Conservation (phyloP, 352 stramenopile species). For the Phytophthora pistaciae region DNA sequence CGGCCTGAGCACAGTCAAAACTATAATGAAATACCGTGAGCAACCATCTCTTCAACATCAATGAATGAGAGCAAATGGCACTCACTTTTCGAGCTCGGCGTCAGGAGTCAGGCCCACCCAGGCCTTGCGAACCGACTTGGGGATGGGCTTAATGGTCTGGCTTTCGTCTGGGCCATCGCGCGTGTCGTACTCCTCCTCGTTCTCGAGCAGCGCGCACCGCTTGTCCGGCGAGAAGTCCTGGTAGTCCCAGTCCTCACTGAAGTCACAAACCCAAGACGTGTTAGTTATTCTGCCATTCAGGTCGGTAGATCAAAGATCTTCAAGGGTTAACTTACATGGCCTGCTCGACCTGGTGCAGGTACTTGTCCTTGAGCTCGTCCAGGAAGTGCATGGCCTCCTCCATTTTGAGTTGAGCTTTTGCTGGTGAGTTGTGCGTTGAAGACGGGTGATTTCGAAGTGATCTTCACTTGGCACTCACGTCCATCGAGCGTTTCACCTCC, state of each 20-base stretch:
- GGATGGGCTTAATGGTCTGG: constrained; percentile 45
- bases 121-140: constrained; percentile 32
- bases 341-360: constrained; percentile 63
- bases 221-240: constrained; percentile 77
- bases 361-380: constrained; percentile 70
- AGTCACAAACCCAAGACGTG: background rate
- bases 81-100: constrained; percentile 56
- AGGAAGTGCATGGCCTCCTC: constrained; percentile 54
- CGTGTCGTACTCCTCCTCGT: constrained; percentile 52
- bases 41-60: background rate
- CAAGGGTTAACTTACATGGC: constrained; percentile 46
- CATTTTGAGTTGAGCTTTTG: constrained; percentile 22
- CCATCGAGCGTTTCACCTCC: constrained; percentile 6
- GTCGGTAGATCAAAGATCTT: too few relatives aligned
- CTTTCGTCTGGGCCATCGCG: constrained; percentile 46
- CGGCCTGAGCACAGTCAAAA: constrained; percentile 31
- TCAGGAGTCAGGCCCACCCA: constrained; percentile 62
- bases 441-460: constrained; percentile 31
- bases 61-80: background rate
- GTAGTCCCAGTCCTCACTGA: constrained; percentile 78
- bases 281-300: background rate
- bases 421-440: constrained; percentile 10
- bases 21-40: constrained; percentile 12
- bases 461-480: background rate
- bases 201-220: constrained; percentile 63